Evolutionary conservation across 2,329 filamentous ascomycete genomes (phyloP).

Genomic region (Coleophoma crateriformis): DNA sequence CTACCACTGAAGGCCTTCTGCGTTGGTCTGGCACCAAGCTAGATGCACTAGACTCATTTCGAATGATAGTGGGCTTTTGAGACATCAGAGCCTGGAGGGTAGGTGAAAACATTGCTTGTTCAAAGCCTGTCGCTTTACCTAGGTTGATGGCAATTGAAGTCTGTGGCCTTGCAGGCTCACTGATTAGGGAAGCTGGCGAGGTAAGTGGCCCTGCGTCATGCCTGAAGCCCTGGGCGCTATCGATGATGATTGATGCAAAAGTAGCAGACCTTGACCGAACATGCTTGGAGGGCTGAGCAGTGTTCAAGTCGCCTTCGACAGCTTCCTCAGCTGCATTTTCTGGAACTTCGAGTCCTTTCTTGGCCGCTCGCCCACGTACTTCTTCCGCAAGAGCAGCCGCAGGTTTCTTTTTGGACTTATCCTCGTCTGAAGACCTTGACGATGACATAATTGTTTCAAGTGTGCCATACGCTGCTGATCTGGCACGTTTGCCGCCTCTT

Average conservation of each 20-base stretch:
- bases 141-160: slow-evolving; percentile 38
- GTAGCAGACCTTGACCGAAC: slow-evolving; percentile 33
- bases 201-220: slow-evolving; percentile 27
- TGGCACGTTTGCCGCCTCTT: slow-evolving; percentile 19
- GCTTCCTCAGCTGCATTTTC: slow-evolving; percentile 3
- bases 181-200: slow-evolving; percentile 39
- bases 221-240: slow-evolving; percentile 28
- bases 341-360: slow-evolving; percentile 18
- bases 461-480: slow-evolving; percentile 48
- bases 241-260: slow-evolving; percentile 38
- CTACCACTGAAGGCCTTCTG: slow-evolving; percentile 16
- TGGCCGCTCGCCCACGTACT: slow-evolving; percentile 43
- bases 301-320: slow-evolving; percentile 8
- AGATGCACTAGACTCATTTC: slow-evolving; percentile 21
- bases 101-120: slow-evolving; percentile 7
- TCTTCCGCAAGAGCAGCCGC: slow-evolving; percentile 50
- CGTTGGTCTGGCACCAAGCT: slow-evolving; percentile 12
- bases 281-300: slow-evolving; percentile 15
- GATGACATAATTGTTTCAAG: slow-evolving; percentile 64
- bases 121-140: slow-evolving; percentile 11
- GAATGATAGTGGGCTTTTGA: slow-evolving; percentile 15
- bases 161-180: slow-evolving; percentile 51
- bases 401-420: slow-evolving; percentile 49
- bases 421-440: slow-evolving; percentile 58
- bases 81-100: slow-evolving; percentile 14